Conservation (phyloP, 2,329 filamentous ascomycete genomes). For the Cladosporium halotolerans region DNA sequence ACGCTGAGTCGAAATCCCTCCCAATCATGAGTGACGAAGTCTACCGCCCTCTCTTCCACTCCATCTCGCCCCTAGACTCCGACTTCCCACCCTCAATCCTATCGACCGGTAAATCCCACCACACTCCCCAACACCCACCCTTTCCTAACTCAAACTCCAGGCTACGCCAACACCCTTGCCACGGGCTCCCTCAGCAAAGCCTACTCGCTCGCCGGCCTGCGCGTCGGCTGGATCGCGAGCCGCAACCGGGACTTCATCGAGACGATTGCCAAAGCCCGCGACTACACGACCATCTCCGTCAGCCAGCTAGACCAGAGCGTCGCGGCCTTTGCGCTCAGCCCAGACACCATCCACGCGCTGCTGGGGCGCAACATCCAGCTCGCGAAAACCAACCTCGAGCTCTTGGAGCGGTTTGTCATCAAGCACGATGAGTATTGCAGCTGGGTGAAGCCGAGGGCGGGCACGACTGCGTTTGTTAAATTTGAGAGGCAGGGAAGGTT, state of each 20-base stretch:
- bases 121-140: background rate
- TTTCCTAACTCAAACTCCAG: constrained; percentile 23
- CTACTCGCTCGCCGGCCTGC: constrained; percentile 74
- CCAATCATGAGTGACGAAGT: constrained; percentile 73
- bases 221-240: constrained; percentile 76
- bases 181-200: constrained; percentile 83
- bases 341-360: constrained; percentile 57
- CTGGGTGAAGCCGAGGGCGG: constrained; percentile 70
- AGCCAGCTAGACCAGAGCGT: constrained; percentile 76
- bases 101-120: constrained; percentile 46
- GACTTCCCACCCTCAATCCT: constrained; percentile 62
- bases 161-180: constrained; percentile 63
- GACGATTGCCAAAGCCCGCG: constrained; percentile 57
- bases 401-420: constrained; percentile 63
- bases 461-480: constrained; percentile 71
- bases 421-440: constrained; percentile 57
- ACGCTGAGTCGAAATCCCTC: constrained; percentile 59
- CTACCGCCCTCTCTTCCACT: constrained; percentile 77
- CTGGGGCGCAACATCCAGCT: constrained; percentile 59
- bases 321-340: constrained; percentile 66
- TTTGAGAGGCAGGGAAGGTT: constrained; percentile 57
- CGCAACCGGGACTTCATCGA: constrained; percentile 57
- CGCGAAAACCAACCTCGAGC: constrained; percentile 59
- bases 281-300: constrained; percentile 83
- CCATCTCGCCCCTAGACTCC: constrained; percentile 47